Percentiles rank a stretch among this genome's conserved stretches.
Conservation (phyloP, 164 flowering plant genomes). For the Magnolia kwangsiensis region DNA sequence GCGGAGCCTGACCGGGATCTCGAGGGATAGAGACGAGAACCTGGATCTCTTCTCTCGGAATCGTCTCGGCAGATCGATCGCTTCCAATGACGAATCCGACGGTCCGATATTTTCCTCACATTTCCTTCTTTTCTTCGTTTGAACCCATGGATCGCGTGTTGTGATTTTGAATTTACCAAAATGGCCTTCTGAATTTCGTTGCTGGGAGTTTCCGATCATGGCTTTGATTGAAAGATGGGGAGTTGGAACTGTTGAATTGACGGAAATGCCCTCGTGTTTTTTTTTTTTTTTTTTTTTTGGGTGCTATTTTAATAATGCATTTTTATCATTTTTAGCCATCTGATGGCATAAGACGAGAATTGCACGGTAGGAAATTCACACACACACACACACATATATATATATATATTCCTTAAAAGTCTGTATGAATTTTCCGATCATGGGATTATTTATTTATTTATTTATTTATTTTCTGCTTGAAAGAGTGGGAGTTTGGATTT, state of each 20-base stretch:
- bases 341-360: not conserved
- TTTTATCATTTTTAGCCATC: not conserved
- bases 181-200: not conserved
- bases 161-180: not conserved
- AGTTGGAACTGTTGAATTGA: not conserved
- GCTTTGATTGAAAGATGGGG: not conserved
- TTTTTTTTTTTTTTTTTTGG: no score
- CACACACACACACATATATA: no score
- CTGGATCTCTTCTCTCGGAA: slow-evolving; percentile 77
- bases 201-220: not conserved
- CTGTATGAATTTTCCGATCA: not conserved
- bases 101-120: slow-evolving; percentile 29
- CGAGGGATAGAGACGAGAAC: slow-evolving; percentile 43
- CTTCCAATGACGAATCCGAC: slow-evolving; percentile 59
- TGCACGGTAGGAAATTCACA: not conserved
- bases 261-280: not conserved
- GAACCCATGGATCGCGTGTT: no score
- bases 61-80: slow-evolving; percentile 49
- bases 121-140: not conserved
- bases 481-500: not conserved
- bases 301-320: not conserved
- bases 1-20: slow-evolving; percentile 32
- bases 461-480: not conserved
- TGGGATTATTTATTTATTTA: not conserved
- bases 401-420: no score